A percentile compares a stretch with the other conserved stretches of the same genome.
phyloP scores from a whole-genome alignment of 2,329 filamentous ascomycete genomes.

The Pseudocercospora pini-densiflorae region DNA sequence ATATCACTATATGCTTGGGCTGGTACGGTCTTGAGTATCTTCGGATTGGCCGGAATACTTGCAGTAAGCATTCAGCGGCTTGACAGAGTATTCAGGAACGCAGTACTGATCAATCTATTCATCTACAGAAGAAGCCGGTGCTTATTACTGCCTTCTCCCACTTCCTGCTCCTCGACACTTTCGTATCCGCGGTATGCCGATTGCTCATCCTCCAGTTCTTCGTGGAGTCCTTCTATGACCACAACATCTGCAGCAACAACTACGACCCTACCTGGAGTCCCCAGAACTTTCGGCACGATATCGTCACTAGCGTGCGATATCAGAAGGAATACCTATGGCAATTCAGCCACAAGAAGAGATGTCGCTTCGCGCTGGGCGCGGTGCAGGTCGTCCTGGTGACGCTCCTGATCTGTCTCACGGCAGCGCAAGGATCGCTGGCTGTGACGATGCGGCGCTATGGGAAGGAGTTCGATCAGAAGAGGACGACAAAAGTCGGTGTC shows the following conservation, averaged over 20 bases:
- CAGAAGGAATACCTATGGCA: constrained; percentile 30
- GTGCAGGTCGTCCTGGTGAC: constrained; percentile 28
- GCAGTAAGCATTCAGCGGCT: constrained; percentile 23
- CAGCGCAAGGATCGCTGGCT: constrained; percentile 27
- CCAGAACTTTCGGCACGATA: constrained; percentile 28
- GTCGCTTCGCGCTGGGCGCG: constrained; percentile 27
- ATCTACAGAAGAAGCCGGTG: constrained; percentile 26
- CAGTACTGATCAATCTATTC: neutral
- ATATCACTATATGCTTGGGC: constrained; percentile 36
- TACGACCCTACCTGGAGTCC: constrained; percentile 29
- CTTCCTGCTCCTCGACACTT: constrained; percentile 35
- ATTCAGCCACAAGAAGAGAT: constrained; percentile 23
- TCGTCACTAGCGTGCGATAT: constrained; percentile 29
- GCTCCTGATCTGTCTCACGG: constrained; percentile 24
- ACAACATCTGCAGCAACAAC: constrained; percentile 29
- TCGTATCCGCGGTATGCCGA: constrained; percentile 31
- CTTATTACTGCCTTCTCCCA: constrained; percentile 32
- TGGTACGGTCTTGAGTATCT: constrained; percentile 29
- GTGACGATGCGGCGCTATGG: constrained; percentile 27
- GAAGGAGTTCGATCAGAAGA: constrained; percentile 22
- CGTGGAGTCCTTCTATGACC: constrained; percentile 31
- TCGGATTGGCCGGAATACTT: constrained; percentile 32
- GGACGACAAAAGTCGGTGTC: neutral
- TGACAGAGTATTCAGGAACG: neutral
- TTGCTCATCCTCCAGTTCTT: constrained; percentile 33